Evolutionary conservation across 225 moss, liverwort and hornwort genomes (phyloP).

Genomic region (Polytrichum commune): DNA sequence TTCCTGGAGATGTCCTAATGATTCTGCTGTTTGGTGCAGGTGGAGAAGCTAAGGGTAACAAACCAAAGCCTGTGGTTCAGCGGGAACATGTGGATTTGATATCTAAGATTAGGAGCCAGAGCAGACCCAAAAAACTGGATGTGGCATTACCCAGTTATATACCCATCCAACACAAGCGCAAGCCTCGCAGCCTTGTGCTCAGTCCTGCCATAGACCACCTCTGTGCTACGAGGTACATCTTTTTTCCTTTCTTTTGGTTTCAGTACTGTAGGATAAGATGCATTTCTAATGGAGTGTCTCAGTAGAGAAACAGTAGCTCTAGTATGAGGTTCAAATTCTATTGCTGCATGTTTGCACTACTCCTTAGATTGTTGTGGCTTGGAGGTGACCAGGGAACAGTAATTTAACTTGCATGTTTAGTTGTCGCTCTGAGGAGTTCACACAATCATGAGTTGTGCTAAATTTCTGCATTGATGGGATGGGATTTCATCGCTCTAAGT

Average conservation of each 20-base stretch:
- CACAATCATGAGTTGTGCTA: too few species aligned
- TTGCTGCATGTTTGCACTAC: too few species aligned
- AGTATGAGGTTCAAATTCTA: background rate
- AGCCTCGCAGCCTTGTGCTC: constrained; percentile 64
- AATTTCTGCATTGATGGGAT: too few species aligned
- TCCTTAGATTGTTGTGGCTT: too few species aligned
- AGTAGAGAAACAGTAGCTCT: background rate
- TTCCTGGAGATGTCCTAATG: too few species aligned
- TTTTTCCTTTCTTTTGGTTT: background rate
- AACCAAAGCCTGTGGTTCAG: constrained; percentile 23
- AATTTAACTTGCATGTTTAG: too few species aligned
- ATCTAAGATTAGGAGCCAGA: constrained; percentile 32
- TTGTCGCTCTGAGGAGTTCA: too few species aligned
- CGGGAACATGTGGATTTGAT: constrained; percentile 43
- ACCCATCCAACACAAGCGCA: constrained; percentile 48
- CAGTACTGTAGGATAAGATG: background rate
- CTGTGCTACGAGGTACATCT: constrained; percentile 52
- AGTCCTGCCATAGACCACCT: constrained; percentile 61
- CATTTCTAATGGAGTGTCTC: background rate
- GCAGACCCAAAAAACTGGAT: constrained; percentile 29
- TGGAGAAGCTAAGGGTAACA: constrained; percentile 25
- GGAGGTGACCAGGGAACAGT: too few species aligned
- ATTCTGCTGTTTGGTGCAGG: constrained; percentile 8
- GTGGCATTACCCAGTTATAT: constrained; percentile 41
- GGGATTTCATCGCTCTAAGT: too few species aligned